phyloP scores from a whole-genome alignment of 2,329 filamentous ascomycete genomes.

The Fusarium sp. region DNA sequence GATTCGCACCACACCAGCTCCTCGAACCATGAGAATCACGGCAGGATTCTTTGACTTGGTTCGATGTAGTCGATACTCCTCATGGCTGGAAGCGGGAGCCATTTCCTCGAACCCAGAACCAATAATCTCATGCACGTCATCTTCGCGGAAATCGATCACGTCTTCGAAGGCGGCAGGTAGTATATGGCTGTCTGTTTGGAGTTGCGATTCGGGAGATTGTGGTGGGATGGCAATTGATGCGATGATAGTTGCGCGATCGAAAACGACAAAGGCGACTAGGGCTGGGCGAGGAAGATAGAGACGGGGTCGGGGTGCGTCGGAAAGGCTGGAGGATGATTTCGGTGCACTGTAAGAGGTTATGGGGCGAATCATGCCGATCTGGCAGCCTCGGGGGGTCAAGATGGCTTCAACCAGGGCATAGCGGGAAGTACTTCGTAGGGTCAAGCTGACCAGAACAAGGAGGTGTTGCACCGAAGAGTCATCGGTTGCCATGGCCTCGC shows the following conservation, averaged over 20 bases:
- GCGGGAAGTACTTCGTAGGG: conserved; percentile 63
- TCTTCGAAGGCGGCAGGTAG: conserved; percentile 82
- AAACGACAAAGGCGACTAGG: conserved; percentile 83
- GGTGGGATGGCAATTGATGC: conserved; percentile 75
- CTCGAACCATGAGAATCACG: conserved; percentile 70
- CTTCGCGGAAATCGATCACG: conserved; percentile 79
- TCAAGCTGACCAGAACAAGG: conserved; percentile 69
- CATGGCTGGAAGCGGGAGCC: conserved; percentile 48
- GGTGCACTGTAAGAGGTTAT: conserved; percentile 72
- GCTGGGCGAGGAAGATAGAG: conserved; percentile 82
- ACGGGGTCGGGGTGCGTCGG: conserved; percentile 63
- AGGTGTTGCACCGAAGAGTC: conserved; percentile 67
- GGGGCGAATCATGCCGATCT: conserved; percentile 74
- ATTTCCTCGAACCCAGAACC: conserved; percentile 73
- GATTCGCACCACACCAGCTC: conserved; percentile 70
- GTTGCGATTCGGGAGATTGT: conserved; percentile 79
- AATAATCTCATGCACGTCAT: conserved; percentile 71
- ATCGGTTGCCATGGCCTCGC: conserved; percentile 61
- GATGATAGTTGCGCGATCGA: conserved; percentile 81
- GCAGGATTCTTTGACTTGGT: conserved; percentile 70
- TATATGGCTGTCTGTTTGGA: conserved; percentile 73
- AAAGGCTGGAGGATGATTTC: conserved; percentile 52
- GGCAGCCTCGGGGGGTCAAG: conserved; percentile 63
- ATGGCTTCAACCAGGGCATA: conserved; percentile 81
- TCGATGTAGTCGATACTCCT: conserved; percentile 63